Evolutionary conservation across 257 asterid species (phyloP), one percentile per base, ranked within the genome.

Genomic region (Galeopsis tetrahit): DNA sequence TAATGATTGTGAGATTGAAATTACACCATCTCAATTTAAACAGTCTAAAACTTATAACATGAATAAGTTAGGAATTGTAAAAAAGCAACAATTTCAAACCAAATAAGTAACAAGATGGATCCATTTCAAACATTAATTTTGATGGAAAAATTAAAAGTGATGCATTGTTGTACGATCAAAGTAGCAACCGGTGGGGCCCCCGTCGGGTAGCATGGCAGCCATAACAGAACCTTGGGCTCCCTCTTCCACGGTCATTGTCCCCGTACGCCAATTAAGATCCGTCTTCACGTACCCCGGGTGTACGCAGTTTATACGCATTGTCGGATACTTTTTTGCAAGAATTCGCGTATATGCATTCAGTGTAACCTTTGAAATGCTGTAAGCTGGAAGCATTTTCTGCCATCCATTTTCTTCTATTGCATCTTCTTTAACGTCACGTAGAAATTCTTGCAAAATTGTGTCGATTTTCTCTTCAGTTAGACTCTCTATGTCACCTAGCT

Each of bases 361-460:
- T 2, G 88, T 78, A 9, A 83, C 90, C 82, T 92, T 92, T 3
- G 98, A 87, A 69, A 87, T 79, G 83, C 93, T 88, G 82, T 92
- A 88, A 14, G 97, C 90, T 4, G 97, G 96, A 58, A 82, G 81
- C 95, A 87, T 92, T 83, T 79, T 84, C 55, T 85, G 96, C 96
- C 96, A 92, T 15, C 95, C 98, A 21, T 84, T 88, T 35, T 73
- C 84, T 76, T 88, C 97, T 2, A 92, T 74, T 7, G 77, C 78
- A 39, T 82, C 83, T 2, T 81, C 57, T 74, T 82, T 64, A 80
- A 90, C 59, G 63, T 88, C 96, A 8, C 74, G 66, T 72, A 90
- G 72, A 49, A 90, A 87, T 5, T 83, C 73, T 15, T 82, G 82
- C 71, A 90, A 78, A 17, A 90, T 85, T 53, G 39, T 55, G 59